These are phyloP conservation scores for Cercospora canescens DNA, from an alignment of 2,329 filamentous ascomycete species.

Conservation along the genomic window DNA sequence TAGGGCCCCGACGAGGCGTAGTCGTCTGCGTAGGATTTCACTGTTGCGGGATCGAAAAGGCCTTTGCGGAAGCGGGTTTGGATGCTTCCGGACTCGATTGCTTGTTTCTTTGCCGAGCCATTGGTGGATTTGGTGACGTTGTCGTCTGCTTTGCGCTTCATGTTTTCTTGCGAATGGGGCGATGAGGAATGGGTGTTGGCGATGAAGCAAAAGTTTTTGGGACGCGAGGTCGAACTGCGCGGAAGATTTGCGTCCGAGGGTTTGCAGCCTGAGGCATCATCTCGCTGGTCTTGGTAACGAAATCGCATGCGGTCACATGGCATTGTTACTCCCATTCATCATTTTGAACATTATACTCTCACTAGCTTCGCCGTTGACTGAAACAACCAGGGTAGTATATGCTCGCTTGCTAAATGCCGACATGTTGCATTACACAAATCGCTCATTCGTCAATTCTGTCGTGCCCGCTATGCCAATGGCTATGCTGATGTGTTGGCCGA, in stretches of 20 bases:
- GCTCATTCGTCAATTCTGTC: not conserved
- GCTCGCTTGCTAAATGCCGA: not conserved
- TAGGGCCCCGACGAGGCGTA: conserved; percentile 72
- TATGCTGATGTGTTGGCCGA: not conserved
- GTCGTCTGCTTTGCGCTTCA: conserved; percentile 48
- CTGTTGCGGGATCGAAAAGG: conserved; percentile 62
- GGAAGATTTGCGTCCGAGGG: not conserved
- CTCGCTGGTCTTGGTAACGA: not conserved
- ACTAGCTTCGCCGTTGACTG: not conserved
- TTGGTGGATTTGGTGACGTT: conserved; percentile 28
- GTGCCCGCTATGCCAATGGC: not conserved
- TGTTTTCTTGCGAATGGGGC: conserved; percentile 10
- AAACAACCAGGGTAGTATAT: not conserved
- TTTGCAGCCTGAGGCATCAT: not conserved
- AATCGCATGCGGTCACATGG: not conserved
- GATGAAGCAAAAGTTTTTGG: conserved; percentile 3
- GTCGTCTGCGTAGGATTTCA: conserved; percentile 59
- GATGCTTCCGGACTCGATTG: conserved; percentile 40
- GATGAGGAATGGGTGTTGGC: not conserved
- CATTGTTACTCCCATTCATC: not conserved
- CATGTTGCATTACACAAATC: not conserved
- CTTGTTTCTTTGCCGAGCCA: conserved; percentile 43
- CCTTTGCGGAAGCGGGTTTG: conserved; percentile 63
- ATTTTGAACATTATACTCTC: not conserved
- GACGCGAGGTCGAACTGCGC: not conserved